Evolutionary conservation across 2,329 filamentous ascomycete species (phyloP).

Genomic region (Lachnellula arida): DNA sequence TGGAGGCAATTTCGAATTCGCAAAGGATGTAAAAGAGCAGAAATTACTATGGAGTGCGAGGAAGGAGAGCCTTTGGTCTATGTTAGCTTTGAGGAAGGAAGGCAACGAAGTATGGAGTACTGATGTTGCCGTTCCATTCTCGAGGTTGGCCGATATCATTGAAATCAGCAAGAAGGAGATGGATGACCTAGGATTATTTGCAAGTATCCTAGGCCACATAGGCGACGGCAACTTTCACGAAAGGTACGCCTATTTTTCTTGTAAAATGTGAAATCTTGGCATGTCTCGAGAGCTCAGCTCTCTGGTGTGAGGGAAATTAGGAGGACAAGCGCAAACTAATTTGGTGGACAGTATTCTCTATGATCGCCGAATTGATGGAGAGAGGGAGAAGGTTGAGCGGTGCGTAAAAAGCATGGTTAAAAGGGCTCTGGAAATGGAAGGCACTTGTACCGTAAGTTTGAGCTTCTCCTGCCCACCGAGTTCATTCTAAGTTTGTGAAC

Average conservation of each 20-base stretch:
- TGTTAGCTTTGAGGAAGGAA: conserved; percentile 63
- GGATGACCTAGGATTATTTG: conserved; percentile 79
- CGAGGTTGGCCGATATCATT: conserved; percentile 65
- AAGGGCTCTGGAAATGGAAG: conserved; percentile 89
- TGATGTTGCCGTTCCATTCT: conserved; percentile 79
- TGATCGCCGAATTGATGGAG: conserved; percentile 61
- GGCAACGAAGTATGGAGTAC: conserved; percentile 77
- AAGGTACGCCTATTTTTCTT: conserved; percentile 30
- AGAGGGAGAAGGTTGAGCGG: conserved; percentile 70
- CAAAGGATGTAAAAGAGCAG: conserved; percentile 64
- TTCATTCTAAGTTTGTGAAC: not conserved
- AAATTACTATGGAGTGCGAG: conserved; percentile 74
- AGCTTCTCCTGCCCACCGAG: conserved; percentile 2
- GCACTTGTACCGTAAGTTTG: conserved; percentile 65
- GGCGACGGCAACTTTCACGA: conserved; percentile 95
- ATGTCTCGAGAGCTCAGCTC: too few relatives aligned
- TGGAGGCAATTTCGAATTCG: conserved; percentile 70
- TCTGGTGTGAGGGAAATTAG: too few relatives aligned
- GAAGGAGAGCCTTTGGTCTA: conserved; percentile 81
- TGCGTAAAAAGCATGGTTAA: conserved; percentile 89
- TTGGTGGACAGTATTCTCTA: conserved; percentile 65
- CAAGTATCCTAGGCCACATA: conserved; percentile 83
- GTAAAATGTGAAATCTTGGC: too few relatives aligned
- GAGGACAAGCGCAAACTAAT: too few relatives aligned
- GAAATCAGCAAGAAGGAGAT: conserved; percentile 87